These are phyloP conservation scores for Ogataea corticis DNA, from an alignment of 805 yeast genomes.

Conservation along the genomic window DNA sequence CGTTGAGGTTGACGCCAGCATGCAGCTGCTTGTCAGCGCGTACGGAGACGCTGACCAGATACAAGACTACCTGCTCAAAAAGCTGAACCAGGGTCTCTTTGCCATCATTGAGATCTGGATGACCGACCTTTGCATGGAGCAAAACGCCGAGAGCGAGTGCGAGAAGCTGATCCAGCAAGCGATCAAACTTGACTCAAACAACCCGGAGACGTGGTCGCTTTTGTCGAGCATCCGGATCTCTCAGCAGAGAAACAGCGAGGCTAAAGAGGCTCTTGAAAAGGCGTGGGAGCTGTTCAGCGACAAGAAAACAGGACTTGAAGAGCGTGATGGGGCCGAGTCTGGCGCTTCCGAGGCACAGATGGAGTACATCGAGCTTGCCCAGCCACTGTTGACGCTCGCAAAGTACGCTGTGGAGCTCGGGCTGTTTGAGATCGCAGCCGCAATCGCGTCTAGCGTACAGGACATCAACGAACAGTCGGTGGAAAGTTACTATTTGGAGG, in stretches of 20 bases:
- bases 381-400: conserved; percentile 70
- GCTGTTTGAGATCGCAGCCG: conserved; percentile 61
- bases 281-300: conserved; percentile 71
- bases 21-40: conserved; percentile 29
- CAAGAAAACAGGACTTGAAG: conserved; percentile 51
- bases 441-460: conserved; percentile 64
- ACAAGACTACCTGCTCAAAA: conserved; percentile 47
- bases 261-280: conserved; percentile 60
- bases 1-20: conserved; percentile 19
- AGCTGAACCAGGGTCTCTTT: conserved; percentile 74
- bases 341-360: conserved; percentile 43
- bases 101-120: conserved; percentile 93
- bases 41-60: conserved; percentile 29
- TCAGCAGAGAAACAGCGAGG: conserved; percentile 76
- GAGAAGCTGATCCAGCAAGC: conserved; percentile 68
- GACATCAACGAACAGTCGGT: conserved; percentile 83
- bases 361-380: conserved; percentile 67
- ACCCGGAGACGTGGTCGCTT: conserved; percentile 81
- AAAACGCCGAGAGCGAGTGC: conserved; percentile 81
- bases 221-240: conserved; percentile 87
- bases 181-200: conserved; percentile 53
- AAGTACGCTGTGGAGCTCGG: conserved; percentile 80
- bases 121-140: conserved; percentile 96
- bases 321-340: conserved; percentile 32
- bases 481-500: conserved; percentile 82